phyloP scores from a whole-genome alignment of 345 rosid genomes.

The Eucalyptus regnans region DNA sequence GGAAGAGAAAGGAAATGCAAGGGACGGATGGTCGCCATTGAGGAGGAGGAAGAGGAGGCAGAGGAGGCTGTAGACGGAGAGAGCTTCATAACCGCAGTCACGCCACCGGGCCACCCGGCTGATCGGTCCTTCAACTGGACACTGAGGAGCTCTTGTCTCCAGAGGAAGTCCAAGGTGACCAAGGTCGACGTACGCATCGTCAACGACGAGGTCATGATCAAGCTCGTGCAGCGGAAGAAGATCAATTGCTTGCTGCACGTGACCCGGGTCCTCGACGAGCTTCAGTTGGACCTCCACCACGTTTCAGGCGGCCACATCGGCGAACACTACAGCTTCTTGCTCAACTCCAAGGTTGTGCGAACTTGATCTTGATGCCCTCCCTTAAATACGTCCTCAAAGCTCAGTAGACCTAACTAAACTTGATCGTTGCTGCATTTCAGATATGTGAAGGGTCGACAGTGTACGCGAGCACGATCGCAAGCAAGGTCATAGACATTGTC shows the following conservation, averaged over 20 bases:
- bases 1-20: conserved; percentile 31
- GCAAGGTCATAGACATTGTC: conserved; percentile 55
- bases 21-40: conserved; percentile 24
- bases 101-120: conserved; percentile 3
- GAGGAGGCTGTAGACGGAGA: conserved; percentile 16
- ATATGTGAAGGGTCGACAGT: conserved; percentile 19
- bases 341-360: conserved; percentile 57
- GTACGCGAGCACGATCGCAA: conserved; percentile 51
- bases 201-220: conserved; percentile 74
- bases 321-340: conserved; percentile 61
- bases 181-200: conserved; percentile 77
- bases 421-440: conserved; percentile 1
- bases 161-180: conserved; percentile 69
- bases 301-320: conserved; percentile 85
- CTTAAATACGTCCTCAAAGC: neutral
- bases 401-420: neutral
- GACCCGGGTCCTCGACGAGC: conserved; percentile 59
- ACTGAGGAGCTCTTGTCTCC: conserved; percentile 62
- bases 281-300: conserved; percentile 67
- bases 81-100: conserved; percentile 10
- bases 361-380: neutral
- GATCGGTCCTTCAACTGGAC: conserved; percentile 27
- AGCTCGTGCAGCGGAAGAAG: conserved; percentile 62
- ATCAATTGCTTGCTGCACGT: conserved; percentile 65
- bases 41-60: neutral